Evolutionary conservation across 441 rosid species (phyloP), one percentile per base, ranked within the genome.

Genomic region (Erodium moschatum): DNA sequence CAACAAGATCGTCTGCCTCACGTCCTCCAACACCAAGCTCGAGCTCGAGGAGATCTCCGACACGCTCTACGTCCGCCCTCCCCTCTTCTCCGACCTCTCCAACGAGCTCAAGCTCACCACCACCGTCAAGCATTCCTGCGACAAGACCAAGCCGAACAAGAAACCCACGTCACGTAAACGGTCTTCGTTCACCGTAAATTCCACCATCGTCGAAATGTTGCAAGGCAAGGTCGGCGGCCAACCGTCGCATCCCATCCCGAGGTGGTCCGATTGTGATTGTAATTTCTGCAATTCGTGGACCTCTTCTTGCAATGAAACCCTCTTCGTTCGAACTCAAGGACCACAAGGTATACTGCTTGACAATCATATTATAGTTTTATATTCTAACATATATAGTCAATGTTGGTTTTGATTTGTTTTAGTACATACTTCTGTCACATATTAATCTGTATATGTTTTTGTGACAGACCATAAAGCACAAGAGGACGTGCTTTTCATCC

Each of bases 201-300:
- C 95, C 29, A 79, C 91, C 73, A 80, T 89, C 15, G 88, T 90
- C 63, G 93, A 84, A 80, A 87, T 86, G 90, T 85, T 92, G 24
- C 89, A 81, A 68, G 92, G 84, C 15, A 86, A 88, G 82, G 78
- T 89, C 15, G 83, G 76, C 6, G 80, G 76, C 74, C 82, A 72
- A 60, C 78, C 73, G 4, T 69, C 60, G 13, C 78, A 75, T 71
- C 87, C 76, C 5, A 69, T 77, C 50, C 85, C 95, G 3, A 81
- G 95, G 78, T 92, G 97, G 96, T 89, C 95, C n/a, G 97, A 92
- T 68, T 93, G 98, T 64, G 96, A 90, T 60, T 93, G 98, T 75
- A 74, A 73, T 38, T 70, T 79, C 67, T 90, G 98, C 79, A 87
- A 78, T 67, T 78, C 80, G 46, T 93, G 98, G 98, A 69, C 86